phyloP scores from a whole-genome alignment of 257 asterid species.

The Paulownia fortunei region DNA sequence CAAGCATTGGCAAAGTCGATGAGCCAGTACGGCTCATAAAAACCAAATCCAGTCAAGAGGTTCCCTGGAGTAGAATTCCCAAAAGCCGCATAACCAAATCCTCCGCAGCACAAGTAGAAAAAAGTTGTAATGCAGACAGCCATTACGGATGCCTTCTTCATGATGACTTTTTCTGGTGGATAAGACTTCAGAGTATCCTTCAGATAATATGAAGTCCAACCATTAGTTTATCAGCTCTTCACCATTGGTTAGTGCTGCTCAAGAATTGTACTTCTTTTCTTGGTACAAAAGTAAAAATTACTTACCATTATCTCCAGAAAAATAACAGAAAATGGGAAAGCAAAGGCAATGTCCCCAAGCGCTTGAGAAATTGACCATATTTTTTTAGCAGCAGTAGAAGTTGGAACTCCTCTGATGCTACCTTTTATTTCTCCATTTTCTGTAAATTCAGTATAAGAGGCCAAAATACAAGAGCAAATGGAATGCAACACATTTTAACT shows the following conservation, averaged over 20 bases:
- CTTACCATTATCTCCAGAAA: slow-evolving; percentile 78
- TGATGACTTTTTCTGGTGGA: slow-evolving; percentile 69
- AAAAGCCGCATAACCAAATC: slow-evolving; percentile 91
- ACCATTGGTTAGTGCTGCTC: background rate
- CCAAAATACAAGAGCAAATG: background rate
- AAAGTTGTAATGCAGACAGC: slow-evolving; percentile 60
- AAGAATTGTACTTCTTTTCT: background rate
- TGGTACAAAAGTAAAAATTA: background rate
- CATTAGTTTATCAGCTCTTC: background rate
- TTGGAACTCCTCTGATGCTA: slow-evolving; percentile 62
- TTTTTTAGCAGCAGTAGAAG: slow-evolving; percentile 49
- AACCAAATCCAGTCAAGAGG: slow-evolving; percentile 86
- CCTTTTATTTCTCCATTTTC: slow-evolving; percentile 77
- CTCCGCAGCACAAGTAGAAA: slow-evolving; percentile 89
- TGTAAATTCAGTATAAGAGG: slow-evolving; percentile 30
- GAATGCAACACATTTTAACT: background rate
- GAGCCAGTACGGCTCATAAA: slow-evolving; percentile 85
- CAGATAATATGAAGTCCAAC: slow-evolving; percentile 22
- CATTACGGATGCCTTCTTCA: slow-evolving; percentile 71
- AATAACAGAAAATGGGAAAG: slow-evolving; percentile 69
- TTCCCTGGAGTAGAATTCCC: slow-evolving; percentile 88
- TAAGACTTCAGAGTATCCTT: slow-evolving; percentile 73
- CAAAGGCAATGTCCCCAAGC: slow-evolving; percentile 78
- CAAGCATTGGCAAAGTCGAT: slow-evolving; percentile 88
- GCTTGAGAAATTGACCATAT: slow-evolving; percentile 68